Base-by-base conservation (phyloP, 495 filamentous ascomycete genomes). In the Hyaloscypha hepaticicola region DNA sequence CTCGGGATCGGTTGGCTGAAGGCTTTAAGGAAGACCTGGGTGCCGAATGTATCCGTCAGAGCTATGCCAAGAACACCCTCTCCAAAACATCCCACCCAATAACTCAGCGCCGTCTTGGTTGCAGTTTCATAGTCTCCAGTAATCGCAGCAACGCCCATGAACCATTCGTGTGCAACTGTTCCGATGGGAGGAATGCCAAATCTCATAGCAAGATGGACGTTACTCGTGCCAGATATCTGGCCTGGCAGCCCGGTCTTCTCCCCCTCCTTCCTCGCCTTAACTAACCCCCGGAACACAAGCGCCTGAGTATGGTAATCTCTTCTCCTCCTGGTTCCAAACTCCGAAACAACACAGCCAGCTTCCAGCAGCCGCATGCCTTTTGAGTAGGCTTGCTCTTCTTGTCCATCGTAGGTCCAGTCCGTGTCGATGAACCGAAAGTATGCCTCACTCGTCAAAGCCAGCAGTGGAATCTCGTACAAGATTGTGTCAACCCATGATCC, bases 161-260 rank as follows among this genome's bases (percentile, higher is more conserved):
- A 97, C 96, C 96, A 99, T 77, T 99, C 95, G 67, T 99, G 95
- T 0, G 96, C 95, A 1, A 99, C 93, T 2, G 95, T 99, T 19
- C 95, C 95, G 22, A 99, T 86, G 0, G 94, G 90, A 8, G 84
- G 77, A 28, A 95, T 83, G 24, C 84, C 85, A 73, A 94, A 91
- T 72, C 91, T 90, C 90, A 96, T 96, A 21, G 95, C 95, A 65
- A 98, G 89, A 72, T 99, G 95, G 24, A 98, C 96, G 72, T 99
- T 99, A 74, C 93, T 97, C 1, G 95, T 96, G 0, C 95, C 95
- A 1, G 86, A 85, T 55, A 98, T 81, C 65, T 85, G 86, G 1
- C 95, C 95, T 6, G 78, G 72, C 69, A 84, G 80, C 2, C 87
- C 88, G 24, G 78, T 78, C 71, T 83, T 76, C 66, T 84, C 79